Conservation (phyloP, 2,329 filamentous ascomycete genomes). For the Eutypella sp. region DNA sequence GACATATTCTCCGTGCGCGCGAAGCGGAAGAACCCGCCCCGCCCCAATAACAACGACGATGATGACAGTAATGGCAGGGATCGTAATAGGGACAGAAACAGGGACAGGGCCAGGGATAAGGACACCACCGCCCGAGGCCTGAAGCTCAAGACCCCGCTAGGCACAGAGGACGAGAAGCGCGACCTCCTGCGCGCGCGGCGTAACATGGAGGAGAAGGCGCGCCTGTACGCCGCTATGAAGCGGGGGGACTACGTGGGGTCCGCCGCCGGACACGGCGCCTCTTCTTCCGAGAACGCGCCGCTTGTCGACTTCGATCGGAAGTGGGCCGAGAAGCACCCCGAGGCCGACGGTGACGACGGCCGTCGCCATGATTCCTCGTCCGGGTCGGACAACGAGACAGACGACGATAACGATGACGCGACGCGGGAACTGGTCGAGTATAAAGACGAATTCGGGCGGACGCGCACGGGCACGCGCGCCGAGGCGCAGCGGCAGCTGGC, state of each 20-base stretch:
- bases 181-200: constrained; percentile 68
- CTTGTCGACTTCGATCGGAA: constrained; percentile 95
- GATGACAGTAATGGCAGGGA: constrained; percentile 45
- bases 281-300: constrained; percentile 58
- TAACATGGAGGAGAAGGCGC: constrained; percentile 86
- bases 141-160: constrained; percentile 45
- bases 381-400: constrained; percentile 63
- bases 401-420: constrained; percentile 36
- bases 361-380: constrained; percentile 25
- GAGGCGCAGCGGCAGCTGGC: constrained; percentile 62
- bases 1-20: constrained; percentile 59
- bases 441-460: constrained; percentile 88
- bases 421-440: constrained; percentile 71
- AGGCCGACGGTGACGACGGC: constrained; percentile 27
- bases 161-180: constrained; percentile 58
- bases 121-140: constrained; percentile 45
- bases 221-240: constrained; percentile 85
- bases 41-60: constrained; percentile 53
- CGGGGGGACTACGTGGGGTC: constrained; percentile 72
- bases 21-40: constrained; percentile 49
- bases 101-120: neutral
- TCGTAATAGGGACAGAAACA: constrained; percentile 6
- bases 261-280: constrained; percentile 12
- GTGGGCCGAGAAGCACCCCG: constrained; percentile 75
- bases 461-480: constrained; percentile 64